A percentile compares a stretch with the other conserved stretches of the same genome.
Evolutionary conservation across 345 rosid genomes (phyloP).

Genomic region (Streptanthus diversifolius): DNA sequence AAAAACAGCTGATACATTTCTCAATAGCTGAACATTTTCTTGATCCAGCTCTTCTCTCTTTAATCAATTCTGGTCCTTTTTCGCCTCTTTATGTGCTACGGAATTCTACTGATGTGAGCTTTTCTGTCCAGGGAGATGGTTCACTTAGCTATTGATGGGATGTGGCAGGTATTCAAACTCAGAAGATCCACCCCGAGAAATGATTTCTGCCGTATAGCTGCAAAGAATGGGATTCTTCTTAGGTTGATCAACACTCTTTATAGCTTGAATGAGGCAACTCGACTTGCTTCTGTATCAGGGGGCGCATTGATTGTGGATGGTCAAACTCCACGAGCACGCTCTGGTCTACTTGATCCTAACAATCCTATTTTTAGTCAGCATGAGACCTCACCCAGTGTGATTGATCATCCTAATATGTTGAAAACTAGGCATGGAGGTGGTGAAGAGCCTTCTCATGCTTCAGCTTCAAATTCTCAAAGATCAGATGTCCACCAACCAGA

Average conservation of each 20-base stretch:
- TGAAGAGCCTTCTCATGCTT: slow-evolving; percentile 68
- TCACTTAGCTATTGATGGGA: slow-evolving; percentile 98
- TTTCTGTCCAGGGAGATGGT: slow-evolving; percentile 88
- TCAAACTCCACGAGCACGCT: slow-evolving; percentile 52
- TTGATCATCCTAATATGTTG: slow-evolving; percentile 53
- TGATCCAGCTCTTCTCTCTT: slow-evolving; percentile 2
- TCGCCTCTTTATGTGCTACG: neutral
- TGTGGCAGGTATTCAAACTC: slow-evolving; percentile 99
- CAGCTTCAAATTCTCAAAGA: slow-evolving; percentile 64
- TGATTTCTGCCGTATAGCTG: slow-evolving; percentile 93
- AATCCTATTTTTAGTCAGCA: slow-evolving; percentile 55
- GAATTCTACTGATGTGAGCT: slow-evolving; percentile 32
- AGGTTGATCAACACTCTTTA: slow-evolving; percentile 92
- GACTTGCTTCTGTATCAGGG: slow-evolving; percentile 65
- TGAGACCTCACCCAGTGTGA: slow-evolving; percentile 44
- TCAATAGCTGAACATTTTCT: neutral
- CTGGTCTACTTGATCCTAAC: slow-evolving; percentile 69
- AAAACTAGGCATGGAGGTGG: slow-evolving; percentile 56
- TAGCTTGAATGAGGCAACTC: slow-evolving; percentile 95
- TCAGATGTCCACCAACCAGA: slow-evolving; percentile 56
- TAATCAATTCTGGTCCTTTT: neutral
- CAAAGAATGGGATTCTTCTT: slow-evolving; percentile 79
- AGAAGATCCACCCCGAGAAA: slow-evolving; percentile 89
- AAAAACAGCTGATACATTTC: neutral
- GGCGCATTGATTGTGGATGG: slow-evolving; percentile 58